Conservation (phyloP, 2,329 filamentous ascomycete genomes). For the Xylaria multiplex region DNA sequence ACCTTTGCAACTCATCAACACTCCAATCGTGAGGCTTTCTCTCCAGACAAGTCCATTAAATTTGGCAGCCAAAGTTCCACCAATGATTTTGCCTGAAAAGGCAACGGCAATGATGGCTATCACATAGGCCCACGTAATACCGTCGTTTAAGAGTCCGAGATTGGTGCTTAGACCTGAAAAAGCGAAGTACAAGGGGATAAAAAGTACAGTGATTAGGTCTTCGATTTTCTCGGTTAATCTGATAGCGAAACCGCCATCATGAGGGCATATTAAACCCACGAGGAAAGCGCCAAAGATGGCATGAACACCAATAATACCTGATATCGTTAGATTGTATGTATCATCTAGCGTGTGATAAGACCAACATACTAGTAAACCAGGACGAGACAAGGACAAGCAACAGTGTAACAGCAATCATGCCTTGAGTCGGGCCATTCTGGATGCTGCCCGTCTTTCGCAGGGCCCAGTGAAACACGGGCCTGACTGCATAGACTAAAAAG, state of each 20-base stretch:
- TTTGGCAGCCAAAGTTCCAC: constrained; percentile 81
- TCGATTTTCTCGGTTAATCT: constrained; percentile 94
- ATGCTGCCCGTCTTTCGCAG: constrained; percentile 79
- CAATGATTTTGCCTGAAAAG: constrained; percentile 85
- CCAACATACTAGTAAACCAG: constrained; percentile 62
- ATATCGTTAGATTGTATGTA: constrained; percentile 54
- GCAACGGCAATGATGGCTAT: constrained; percentile 83
- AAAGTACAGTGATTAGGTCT: constrained; percentile 84
- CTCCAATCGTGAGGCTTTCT: constrained; percentile 87
- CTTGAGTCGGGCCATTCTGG: constrained; percentile 87
- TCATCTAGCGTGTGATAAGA: background rate
- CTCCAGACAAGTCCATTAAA: constrained; percentile 85
- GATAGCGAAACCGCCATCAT: constrained; percentile 89
- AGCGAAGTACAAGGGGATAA: constrained; percentile 92
- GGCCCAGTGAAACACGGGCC: constrained; percentile 78
- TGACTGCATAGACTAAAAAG: constrained; percentile 77
- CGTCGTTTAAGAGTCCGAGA: constrained; percentile 81
- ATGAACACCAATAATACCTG: constrained; percentile 87
- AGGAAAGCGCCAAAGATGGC: constrained; percentile 95
- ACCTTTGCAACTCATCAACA: constrained; percentile 96
- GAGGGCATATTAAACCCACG: constrained; percentile 87
- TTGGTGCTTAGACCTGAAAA: constrained; percentile 90
- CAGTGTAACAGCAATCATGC: constrained; percentile 83
- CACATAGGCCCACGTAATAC: constrained; percentile 90
- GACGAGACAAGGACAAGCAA: constrained; percentile 76